These are phyloP conservation scores for Chaetoscypha palmicola DNA, from an alignment of 2,329 filamentous ascomycete species.

Conservation along the genomic window DNA sequence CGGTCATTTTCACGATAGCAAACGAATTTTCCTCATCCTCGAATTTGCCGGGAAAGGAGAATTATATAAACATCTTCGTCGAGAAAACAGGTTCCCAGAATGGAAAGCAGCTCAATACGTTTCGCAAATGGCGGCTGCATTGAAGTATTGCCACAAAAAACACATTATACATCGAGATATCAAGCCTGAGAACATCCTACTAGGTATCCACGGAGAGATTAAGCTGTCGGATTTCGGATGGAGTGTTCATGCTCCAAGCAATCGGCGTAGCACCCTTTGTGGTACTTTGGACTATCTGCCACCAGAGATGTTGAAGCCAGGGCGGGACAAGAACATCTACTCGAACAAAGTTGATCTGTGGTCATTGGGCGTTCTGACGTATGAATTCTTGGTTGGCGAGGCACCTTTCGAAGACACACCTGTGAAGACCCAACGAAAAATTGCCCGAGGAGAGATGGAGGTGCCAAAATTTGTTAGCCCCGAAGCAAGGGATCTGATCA, in stretches of 20 bases:
- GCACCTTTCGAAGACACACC: constrained; percentile 95
- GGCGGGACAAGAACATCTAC: constrained; percentile 67
- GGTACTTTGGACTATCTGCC: constrained; percentile 96
- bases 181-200: constrained; percentile 94
- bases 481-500: constrained; percentile 88
- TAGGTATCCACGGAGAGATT: constrained; percentile 94
- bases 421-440: constrained; percentile 87
- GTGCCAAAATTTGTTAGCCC: constrained; percentile 84
- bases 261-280: constrained; percentile 88
- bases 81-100: constrained; percentile 62
- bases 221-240: constrained; percentile 98
- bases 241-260: constrained; percentile 96
- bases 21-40: constrained; percentile 65
- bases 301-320: constrained; percentile 90
- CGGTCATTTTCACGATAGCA: constrained; percentile 68
- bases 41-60: constrained; percentile 68
- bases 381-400: constrained; percentile 93
- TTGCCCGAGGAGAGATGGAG: constrained; percentile 83
- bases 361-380: constrained; percentile 90
- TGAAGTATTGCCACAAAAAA: constrained; percentile 90
- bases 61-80: constrained; percentile 64
- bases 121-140: constrained; percentile 72
- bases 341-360: constrained; percentile 95
- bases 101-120: constrained; percentile 68
- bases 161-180: constrained; percentile 97